Percentiles rank a stretch among this genome's conserved stretches.
These are phyloP conservation scores for Colletotrichum tofieldiae DNA, from an alignment of 2,329 filamentous ascomycete genomes.

Conservation along the genomic window DNA sequence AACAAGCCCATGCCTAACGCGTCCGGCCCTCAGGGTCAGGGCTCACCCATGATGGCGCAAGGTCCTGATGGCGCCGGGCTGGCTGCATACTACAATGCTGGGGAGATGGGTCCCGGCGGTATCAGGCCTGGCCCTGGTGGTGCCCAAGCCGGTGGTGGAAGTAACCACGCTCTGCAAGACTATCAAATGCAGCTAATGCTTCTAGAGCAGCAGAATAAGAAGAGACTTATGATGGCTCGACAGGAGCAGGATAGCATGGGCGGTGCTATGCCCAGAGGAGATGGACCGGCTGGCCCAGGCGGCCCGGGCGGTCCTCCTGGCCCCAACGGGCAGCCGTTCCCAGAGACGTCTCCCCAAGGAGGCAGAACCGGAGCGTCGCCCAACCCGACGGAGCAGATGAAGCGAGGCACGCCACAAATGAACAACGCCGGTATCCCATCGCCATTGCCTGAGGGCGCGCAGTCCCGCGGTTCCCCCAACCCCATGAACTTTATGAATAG, in stretches of 20 bases:
- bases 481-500: slow-evolving; percentile 75
- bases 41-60: slow-evolving; percentile 85
- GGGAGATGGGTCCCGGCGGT: slow-evolving; percentile 71
- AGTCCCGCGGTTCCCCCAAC: slow-evolving; percentile 77
- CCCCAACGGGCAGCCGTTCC: slow-evolving; percentile 75
- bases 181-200: slow-evolving; percentile 94
- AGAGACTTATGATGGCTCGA: slow-evolving; percentile 86
- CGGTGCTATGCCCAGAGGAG: slow-evolving; percentile 64
- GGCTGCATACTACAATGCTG: slow-evolving; percentile 74
- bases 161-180: slow-evolving; percentile 87
- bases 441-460: slow-evolving; percentile 78
- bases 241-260: slow-evolving; percentile 80
- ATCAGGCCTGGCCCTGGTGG: slow-evolving; percentile 71
- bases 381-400: slow-evolving; percentile 84
- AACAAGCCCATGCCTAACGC: slow-evolving; percentile 85
- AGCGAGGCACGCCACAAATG: slow-evolving; percentile 83
- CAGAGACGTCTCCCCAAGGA: slow-evolving; percentile 79
- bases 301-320: slow-evolving; percentile 69
- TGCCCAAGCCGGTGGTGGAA: slow-evolving; percentile 66
- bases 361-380: slow-evolving; percentile 81
- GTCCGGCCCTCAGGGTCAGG: slow-evolving; percentile 78
- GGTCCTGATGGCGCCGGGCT: slow-evolving; percentile 76
- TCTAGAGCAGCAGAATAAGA: slow-evolving; percentile 90
- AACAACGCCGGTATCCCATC: slow-evolving; percentile 78
- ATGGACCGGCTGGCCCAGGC: slow-evolving; percentile 67